Evolutionary conservation across 371 early-diverging fungal genomes (phyloP).

Genomic region (Mucor racemosus): DNA sequence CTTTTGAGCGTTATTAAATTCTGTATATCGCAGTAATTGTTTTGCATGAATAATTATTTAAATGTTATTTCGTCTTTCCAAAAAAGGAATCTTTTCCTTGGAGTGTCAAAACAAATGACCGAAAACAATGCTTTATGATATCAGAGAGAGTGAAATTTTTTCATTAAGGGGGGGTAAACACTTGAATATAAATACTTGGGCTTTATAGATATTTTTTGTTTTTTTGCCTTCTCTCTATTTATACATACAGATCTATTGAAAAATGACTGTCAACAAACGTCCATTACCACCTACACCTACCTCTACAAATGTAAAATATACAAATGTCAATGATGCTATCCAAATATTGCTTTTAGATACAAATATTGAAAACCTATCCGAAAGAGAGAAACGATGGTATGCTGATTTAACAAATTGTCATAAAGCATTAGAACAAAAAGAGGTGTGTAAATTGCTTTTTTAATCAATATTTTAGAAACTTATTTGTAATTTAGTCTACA

Average conservation of each 20-base stretch:
- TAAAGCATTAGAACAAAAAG: conserved; percentile 25
- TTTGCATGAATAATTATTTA: too few relatives aligned
- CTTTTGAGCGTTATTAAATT: too few relatives aligned
- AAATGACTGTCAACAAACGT: conserved; percentile 14
- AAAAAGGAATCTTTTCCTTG: conserved; percentile 13
- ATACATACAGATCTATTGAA: background rate
- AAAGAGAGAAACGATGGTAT: conserved; percentile 21
- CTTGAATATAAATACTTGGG: background rate
- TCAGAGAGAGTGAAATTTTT: background rate
- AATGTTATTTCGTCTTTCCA: background rate
- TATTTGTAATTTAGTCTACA: conserved; percentile 14
- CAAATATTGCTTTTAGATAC: conserved; percentile 17
- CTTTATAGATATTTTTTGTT: background rate
- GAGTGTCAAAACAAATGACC: conserved; percentile 20
- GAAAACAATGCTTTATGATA: conserved; percentile 10
- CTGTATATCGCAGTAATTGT: too few relatives aligned
- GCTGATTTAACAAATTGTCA: conserved; percentile 20
- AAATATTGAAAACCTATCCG: conserved; percentile 8
- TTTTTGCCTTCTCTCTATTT: background rate
- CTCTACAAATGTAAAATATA: conserved; percentile 25
- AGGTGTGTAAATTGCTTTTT: conserved; percentile 6
- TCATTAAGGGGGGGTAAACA: background rate
- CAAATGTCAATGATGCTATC: conserved; percentile 14
- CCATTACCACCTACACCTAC: conserved; percentile 29
- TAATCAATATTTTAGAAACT: too few relatives aligned